Evolutionary conservation across 495 filamentous ascomycete genomes (phyloP), one percentile per base, ranked within the genome.

Genomic region (Podospora australis): DNA sequence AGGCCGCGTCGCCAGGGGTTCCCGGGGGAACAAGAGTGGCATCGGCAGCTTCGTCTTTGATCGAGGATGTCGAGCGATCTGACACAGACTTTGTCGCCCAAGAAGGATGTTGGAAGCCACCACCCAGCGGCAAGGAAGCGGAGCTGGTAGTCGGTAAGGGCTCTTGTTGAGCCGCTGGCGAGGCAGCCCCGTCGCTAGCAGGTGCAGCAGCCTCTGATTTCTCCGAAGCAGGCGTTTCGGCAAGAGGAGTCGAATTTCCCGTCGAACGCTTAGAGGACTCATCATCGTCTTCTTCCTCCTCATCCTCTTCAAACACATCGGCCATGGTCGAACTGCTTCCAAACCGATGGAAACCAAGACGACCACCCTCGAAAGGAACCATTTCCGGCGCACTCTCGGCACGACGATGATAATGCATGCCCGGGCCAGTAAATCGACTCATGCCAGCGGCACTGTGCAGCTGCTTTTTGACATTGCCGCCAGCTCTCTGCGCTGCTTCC

Each of bases 221-320:
- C 28, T 55, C 57, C 9, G 48, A 44, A 14, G 28, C 14, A 10
- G 55, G 46, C 13, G 47, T 46, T 4, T 61, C 59, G 9, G 29
- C 56, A 6, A 59, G 51, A 24, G 59, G 59, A 0, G 60, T 64
- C 2, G 64, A 60, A 16, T 60, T 53, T 28, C 57, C 55, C 30
- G 53, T 57, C 7, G 60, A 57, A 28, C 52, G 54, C 6, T 36
- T 46, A 5, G 40, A 32, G 7, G 60, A 58, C n/a, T n/a, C n/a
- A 11, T 54, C 64, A 4, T 64, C 60, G 4, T 71, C 59, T 26
- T 73, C 59, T 48, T 95, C 87, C 53, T 94, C 90, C 54, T 96
- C 92, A 44, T 98, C 92, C 65, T 96, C 92, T 61, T 96, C 89
- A 52, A 96, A 95, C 4, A 96, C 92, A 65, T 96, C 92, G 16